These are phyloP conservation scores for Puccinellia tenuiflora DNA, from an alignment of 176 grass and related monocot species.

Conservation along the genomic window DNA sequence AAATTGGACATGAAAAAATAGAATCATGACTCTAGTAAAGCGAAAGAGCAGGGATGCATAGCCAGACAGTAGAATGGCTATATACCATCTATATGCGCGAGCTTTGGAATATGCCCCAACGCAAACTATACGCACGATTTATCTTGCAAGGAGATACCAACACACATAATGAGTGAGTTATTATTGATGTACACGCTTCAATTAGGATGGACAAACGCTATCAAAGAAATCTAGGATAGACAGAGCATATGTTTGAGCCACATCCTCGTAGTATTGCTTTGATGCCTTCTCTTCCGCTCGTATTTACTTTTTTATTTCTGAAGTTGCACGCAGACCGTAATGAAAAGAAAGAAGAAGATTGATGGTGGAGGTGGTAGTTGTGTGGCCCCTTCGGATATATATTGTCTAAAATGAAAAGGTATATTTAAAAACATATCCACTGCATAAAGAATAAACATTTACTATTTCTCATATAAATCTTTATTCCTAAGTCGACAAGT, in stretches of 20 bases:
- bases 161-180: neutral
- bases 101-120: constrained; percentile 5
- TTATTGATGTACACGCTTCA: constrained; percentile 10
- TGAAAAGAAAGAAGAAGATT: neutral
- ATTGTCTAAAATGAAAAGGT: neutral
- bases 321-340: constrained; percentile 5
- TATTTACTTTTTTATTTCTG: neutral
- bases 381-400: constrained; percentile 16
- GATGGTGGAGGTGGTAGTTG: constrained; percentile 18
- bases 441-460: neutral
- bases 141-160: neutral
- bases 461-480: neutral
- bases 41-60: neutral
- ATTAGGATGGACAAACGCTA: neutral
- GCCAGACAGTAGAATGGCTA: neutral
- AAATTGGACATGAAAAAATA: constrained; percentile 12
- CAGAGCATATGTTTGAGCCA: neutral
- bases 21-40: neutral
- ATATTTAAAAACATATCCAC: neutral
- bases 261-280: neutral
- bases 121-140: neutral
- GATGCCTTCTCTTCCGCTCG: neutral
- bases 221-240: neutral
- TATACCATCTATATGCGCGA: neutral
- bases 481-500: neutral